A percentile compares a stretch with the other conserved stretches of the same genome.
Conservation (phyloP, 176 grass and related monocot genomes). For the Oryza punctata region DNA sequence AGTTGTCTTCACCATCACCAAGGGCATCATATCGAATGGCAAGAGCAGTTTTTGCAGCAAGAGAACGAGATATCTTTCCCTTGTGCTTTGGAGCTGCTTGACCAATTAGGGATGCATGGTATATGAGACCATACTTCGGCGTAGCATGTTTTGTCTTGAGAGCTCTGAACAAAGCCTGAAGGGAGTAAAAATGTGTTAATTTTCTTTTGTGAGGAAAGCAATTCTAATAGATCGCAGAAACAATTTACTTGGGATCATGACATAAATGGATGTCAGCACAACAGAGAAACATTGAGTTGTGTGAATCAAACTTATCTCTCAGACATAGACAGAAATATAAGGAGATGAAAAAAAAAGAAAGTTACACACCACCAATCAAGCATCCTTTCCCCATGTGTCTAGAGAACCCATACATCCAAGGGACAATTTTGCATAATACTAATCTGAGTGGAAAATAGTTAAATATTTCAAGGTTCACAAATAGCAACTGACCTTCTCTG, state of each 20-base stretch:
- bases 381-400: not conserved
- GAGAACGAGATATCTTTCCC: constrained; percentile 79
- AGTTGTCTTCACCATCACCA: constrained; percentile 68
- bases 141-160: constrained; percentile 89
- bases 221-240: not conserved
- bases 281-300: not conserved
- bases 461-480: not conserved
- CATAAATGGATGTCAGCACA: not conserved
- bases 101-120: constrained; percentile 87
- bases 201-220: not conserved
- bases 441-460: not conserved
- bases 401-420: not conserved
- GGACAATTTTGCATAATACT: not conserved
- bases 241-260: not conserved
- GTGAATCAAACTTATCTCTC: not conserved
- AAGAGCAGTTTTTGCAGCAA: constrained; percentile 78
- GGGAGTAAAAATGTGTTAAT: constrained; percentile 14
- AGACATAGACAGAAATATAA: not conserved
- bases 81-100: constrained; percentile 88
- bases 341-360: not conserved
- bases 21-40: constrained; percentile 86
- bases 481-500: constrained; percentile 74
- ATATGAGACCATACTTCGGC: constrained; percentile 91
- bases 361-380: not conserved
- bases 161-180: constrained; percentile 90